Conservation (phyloP, 78 protist genomes). For the Tieghemostelium lacteum region DNA sequence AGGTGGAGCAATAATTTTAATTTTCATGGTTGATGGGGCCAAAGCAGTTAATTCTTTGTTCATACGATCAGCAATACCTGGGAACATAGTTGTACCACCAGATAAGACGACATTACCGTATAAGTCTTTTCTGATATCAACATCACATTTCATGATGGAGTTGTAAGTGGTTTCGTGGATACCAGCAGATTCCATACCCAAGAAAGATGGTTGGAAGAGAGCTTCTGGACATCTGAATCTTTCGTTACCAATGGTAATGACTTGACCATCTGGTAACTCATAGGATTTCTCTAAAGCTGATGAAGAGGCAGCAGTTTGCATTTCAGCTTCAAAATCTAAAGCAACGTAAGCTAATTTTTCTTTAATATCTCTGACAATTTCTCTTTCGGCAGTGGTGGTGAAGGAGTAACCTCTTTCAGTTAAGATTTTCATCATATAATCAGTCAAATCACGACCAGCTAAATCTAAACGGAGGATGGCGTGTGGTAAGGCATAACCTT, state of each 20-base stretch:
- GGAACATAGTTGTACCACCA: slow-evolving; percentile 96
- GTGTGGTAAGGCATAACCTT: slow-evolving; percentile 87
- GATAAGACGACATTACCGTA: slow-evolving; percentile 94
- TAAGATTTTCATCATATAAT: slow-evolving; percentile 93
- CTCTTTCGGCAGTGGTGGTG: slow-evolving; percentile 93
- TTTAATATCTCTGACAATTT: slow-evolving; percentile 83
- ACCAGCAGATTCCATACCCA: slow-evolving; percentile 95
- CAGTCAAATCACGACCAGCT: slow-evolving; percentile 97
- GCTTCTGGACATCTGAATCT: no score
- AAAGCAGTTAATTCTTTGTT: slow-evolving; percentile 73
- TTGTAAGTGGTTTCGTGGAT: slow-evolving; percentile 92
- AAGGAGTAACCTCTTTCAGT: slow-evolving; percentile 96
- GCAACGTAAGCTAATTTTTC: no score
- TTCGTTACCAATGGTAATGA: no score
- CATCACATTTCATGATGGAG: slow-evolving; percentile 93
- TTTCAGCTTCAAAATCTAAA: no score
- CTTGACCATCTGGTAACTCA: no score
- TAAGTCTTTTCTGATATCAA: no score
- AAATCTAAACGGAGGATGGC: slow-evolving; percentile 93
- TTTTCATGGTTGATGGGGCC: slow-evolving; percentile 27
- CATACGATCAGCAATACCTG: slow-evolving; percentile 94
- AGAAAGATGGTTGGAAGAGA: slow-evolving; percentile 95
- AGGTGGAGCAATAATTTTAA: no score
- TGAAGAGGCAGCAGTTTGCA: no score
- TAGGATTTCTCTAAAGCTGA: no score